These are phyloP conservation scores for Suillus plorans DNA, from an alignment of 768 basidiomycete species.

Conservation along the genomic window DNA sequence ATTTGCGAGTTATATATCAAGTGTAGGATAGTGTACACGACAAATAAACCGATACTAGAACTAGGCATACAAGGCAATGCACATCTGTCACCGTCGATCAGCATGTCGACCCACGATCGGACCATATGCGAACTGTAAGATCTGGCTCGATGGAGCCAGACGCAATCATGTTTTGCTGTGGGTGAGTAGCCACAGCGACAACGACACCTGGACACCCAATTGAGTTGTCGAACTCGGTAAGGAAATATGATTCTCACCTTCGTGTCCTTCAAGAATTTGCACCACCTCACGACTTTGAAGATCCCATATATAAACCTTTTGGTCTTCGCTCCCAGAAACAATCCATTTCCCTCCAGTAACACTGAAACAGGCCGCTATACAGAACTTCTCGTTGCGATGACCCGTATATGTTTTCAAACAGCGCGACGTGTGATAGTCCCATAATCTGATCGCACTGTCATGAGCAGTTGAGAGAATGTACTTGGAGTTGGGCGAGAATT, in stretches of 20 bases:
- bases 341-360: conserved; percentile 90
- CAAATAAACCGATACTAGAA: conserved; percentile 10
- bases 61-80: background rate
- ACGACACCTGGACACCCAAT: conserved; percentile 9
- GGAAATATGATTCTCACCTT: conserved; percentile 41
- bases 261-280: conserved; percentile 76
- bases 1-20: conserved; percentile 4
- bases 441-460: conserved; percentile 89
- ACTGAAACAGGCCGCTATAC: conserved; percentile 81
- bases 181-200: conserved; percentile 54
- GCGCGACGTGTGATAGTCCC: conserved; percentile 92
- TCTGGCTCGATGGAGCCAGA: conserved; percentile 87
- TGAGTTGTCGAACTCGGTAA: background rate
- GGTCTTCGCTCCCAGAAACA: conserved; percentile 87
- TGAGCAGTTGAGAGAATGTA: conserved; percentile 93
- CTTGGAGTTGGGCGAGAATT: conserved; percentile 94
- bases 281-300: conserved; percentile 84
- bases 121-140: conserved; percentile 81
- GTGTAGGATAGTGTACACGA: conserved; percentile 10
- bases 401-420: conserved; percentile 90
- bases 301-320: conserved; percentile 90
- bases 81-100: conserved; percentile 12
- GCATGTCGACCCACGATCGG: conserved; percentile 40
- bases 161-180: conserved; percentile 82
- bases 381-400: conserved; percentile 81